These are phyloP conservation scores for Pezicula radicicola DNA, from an alignment of 2,329 filamentous ascomycete genomes.

Conservation along the genomic window DNA sequence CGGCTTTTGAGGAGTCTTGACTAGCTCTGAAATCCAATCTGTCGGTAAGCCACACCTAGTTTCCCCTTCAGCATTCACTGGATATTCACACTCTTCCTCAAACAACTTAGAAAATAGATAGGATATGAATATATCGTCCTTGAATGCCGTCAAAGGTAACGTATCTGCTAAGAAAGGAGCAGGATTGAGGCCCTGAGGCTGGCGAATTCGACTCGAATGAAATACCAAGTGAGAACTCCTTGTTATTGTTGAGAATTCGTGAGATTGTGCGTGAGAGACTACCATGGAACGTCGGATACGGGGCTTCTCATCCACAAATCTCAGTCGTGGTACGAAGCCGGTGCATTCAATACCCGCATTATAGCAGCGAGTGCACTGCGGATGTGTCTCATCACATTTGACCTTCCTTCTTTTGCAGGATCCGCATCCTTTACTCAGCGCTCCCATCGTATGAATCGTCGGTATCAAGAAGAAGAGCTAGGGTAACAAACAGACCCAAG, in stretches of 20 bases:
- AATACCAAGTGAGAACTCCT: not conserved
- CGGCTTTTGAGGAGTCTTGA: constrained; percentile 1
- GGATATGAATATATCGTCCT: constrained; percentile 7
- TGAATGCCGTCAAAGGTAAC: constrained; percentile 5
- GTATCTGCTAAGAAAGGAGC: constrained; percentile 1
- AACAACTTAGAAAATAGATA: constrained; percentile 2
- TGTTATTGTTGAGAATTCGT: not conserved
- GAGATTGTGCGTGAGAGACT: not conserved
- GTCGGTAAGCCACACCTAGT: not conserved
- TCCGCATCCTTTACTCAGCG: constrained; percentile 5
- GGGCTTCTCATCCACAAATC: constrained; percentile 6
- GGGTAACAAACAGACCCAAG: not conserved
- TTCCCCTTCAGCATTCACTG: not conserved
- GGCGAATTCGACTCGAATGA: not conserved
- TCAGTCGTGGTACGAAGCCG: constrained; percentile 5
- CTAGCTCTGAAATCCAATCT: constrained; percentile 4
- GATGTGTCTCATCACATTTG: constrained; percentile 8
- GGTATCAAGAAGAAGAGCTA: not conserved
- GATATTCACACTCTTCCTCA: not conserved
- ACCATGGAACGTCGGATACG: constrained; percentile 3
- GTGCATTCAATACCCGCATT: constrained; percentile 8
- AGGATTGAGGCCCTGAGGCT: not conserved
- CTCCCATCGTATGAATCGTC: not conserved
- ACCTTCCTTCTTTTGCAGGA: constrained; percentile 8
- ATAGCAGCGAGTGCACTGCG: constrained; percentile 3